phyloP scores from a whole-genome alignment of 192 early-diverging fungal species.

The Linnemannia zychae region DNA sequence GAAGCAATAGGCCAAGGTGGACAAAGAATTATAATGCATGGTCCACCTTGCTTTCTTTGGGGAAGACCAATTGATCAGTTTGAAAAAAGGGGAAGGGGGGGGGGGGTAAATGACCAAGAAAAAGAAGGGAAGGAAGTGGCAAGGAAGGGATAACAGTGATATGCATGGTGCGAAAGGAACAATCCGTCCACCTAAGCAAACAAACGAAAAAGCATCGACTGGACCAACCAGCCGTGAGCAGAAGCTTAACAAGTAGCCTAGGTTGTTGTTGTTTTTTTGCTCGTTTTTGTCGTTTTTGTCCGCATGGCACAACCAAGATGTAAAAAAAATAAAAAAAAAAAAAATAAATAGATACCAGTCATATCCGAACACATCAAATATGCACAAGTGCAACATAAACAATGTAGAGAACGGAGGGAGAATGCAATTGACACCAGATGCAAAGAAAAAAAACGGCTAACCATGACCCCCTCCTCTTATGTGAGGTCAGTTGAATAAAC shows the following conservation, averaged over 20 bases:
- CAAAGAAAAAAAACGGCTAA: not conserved
- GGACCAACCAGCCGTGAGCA: not conserved
- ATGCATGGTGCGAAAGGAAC: not conserved
- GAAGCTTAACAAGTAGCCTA: not conserved
- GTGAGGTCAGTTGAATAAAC: not conserved
- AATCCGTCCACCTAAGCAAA: not conserved
- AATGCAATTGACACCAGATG: not conserved
- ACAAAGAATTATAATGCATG: not conserved
- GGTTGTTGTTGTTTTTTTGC: too few species aligned
- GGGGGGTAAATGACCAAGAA: too few species aligned
- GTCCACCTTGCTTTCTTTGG: not conserved
- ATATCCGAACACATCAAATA: not conserved
- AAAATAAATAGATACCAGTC: not conserved
- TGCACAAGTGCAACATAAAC: not conserved
- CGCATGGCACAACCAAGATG: constrained; percentile 1
- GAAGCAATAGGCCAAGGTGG: not conserved
- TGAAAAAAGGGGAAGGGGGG: not conserved
- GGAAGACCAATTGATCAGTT: not conserved
- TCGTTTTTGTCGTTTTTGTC: not conserved
- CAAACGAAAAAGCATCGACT: not conserved
- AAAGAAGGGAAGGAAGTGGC: not conserved
- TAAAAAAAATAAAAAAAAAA: too few species aligned
- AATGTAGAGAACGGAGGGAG: not conserved
- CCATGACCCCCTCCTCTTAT: not conserved
- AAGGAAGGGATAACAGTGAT: not conserved